Evolutionary conservation across 2,329 filamentous ascomycete genomes (phyloP), one percentile per base, ranked within the genome.

Genomic region (Leptographium flavum): DNA sequence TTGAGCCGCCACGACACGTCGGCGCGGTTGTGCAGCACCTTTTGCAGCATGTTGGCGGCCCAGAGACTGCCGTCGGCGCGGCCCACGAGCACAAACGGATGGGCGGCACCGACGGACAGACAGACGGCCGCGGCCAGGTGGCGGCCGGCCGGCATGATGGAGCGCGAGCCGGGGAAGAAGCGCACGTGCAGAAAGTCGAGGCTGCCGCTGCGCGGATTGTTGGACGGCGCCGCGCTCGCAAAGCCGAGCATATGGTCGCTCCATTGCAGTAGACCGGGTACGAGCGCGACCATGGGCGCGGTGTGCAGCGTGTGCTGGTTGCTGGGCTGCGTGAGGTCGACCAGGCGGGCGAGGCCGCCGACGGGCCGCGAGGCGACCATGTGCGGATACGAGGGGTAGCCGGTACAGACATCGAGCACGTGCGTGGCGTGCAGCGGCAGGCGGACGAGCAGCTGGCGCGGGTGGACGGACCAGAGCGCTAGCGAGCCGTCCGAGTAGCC

Each of bases 401-500:
- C 72, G 0, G 72, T 71, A 47, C 65, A 65, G 28, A 79, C 64
- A 52, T 77, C 71, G 48, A 76, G 63, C 4, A 78, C 62, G 44
- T 66, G 60, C 41, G 66, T 73, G 48, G 69, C 66, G 53, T 78
- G 74, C n/a, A 71, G 61, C 5, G 69, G 63, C 41, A 73, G 66
- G 3, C 74, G 67, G 36, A 68, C 67, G 25, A 78, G 60, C 42
- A 75, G 58, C 23, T 62, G 58, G 38, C 56, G 59, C 1, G 74
- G 74, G 33, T 63, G 61, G 36, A 78, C 53, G 11, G 73, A 77
- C 74, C 74, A 79, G 11, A 77, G 59, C 19, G 65, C 64, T 31
- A 78, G 60, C 19, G 69, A 73, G 28, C 74, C 74, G 48, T 79
- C 74, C 0, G 65, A 67, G 54, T 76, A 73, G 41, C 72, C 74